Conservation (phyloP, 345 rosid species). For the Gossypium mustelinum region DNA sequence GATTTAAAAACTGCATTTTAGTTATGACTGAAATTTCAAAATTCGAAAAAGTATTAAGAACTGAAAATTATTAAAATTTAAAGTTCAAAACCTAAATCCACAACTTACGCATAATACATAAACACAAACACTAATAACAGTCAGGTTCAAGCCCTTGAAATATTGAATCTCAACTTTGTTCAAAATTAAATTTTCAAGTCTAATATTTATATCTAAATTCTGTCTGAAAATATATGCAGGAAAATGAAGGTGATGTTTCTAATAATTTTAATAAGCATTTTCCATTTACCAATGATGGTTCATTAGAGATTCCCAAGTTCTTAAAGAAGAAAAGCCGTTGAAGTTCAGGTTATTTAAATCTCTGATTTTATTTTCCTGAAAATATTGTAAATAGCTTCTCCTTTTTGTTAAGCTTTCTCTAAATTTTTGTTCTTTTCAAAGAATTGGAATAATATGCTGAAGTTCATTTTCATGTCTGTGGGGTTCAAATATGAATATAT, state of each 20-base stretch:
- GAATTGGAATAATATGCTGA: neutral
- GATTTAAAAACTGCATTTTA: too few relatives aligned
- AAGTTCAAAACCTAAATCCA: too few relatives aligned
- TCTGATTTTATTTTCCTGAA: constrained; percentile 26
- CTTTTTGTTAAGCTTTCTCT: neutral
- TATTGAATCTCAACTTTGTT: neutral
- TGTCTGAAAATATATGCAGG: constrained; percentile 19
- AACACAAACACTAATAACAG: too few relatives aligned
- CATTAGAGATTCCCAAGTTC: constrained; percentile 77
- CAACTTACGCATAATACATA: too few relatives aligned
- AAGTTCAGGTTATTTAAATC: constrained; percentile 62
- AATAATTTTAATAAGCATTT: constrained; percentile 49
- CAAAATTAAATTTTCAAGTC: too few relatives aligned
- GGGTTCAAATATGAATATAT: too few relatives aligned
- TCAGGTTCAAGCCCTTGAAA: neutral
- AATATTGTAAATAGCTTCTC: neutral
- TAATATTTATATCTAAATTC: too few relatives aligned
- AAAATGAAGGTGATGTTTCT: constrained; percentile 40
- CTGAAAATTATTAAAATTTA: too few relatives aligned
- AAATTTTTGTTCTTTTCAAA: neutral
- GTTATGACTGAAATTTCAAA: too few relatives aligned
- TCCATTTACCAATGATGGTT: constrained; percentile 54
- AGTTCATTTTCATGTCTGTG: too few relatives aligned
- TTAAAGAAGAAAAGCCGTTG: constrained; percentile 76
- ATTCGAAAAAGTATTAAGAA: too few relatives aligned